Evolutionary conservation across 345 rosid genomes (phyloP), one percentile per base, ranked within the genome.

Genomic region (Luvunga scandens): DNA sequence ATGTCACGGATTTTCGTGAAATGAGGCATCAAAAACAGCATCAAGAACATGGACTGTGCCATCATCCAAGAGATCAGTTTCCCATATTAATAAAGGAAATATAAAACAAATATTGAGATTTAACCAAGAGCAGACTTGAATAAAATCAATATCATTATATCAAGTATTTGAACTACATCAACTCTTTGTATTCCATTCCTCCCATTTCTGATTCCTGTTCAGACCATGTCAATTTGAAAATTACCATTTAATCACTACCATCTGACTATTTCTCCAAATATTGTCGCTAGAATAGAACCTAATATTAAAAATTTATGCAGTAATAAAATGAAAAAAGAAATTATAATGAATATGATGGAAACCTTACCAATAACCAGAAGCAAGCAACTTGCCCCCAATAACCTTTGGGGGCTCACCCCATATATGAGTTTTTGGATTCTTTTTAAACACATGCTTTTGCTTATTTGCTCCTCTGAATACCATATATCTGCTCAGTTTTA

Each of bases 401-500:
- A 96, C 93, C 80, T 86, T 89, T 33, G 99, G 97, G 78, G 94
- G 94, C 79, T 79, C 87, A 27, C 97, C 97, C 99, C 99, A 92
- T 69, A 90, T 91, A 62, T 45, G 92, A 72, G 88, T 88, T 78
- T 92, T 89, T 34, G 97, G 95, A 78, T 92, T 87, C 90, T 90
- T 91, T 81, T 94, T 96, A 85, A 96, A 96, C 12, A 79, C 82
- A 79, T 92, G 99, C 75, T 96, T 96, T 86, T 96, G 97, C 86
- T 88, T 92, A 91, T 91, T 94, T 74, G 97, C 94, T 81, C 97
- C 98, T 88, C 95, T 82, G 76, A 96, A 94, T 66, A 92, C 97
- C 86, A 86, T 81, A 80, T 92, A 94, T 36, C 98, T 96, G 90
- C 75, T 39, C 39, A 73, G 59, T 60, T 73, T 79, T 39, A 34